Conservation (phyloP, 345 rosid species). For the Lepidium didymum region DNA sequence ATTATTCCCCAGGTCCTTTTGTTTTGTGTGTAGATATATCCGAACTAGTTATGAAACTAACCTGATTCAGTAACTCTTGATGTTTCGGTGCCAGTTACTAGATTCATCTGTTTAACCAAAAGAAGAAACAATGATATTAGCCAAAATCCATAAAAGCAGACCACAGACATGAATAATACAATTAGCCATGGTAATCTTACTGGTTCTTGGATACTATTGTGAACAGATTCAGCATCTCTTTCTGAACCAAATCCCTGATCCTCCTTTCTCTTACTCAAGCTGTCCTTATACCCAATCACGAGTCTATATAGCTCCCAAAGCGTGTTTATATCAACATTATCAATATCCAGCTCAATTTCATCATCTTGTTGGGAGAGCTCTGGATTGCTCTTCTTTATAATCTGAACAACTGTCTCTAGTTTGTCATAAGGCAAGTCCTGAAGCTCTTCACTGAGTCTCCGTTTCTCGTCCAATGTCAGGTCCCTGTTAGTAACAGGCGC, state of each 20-base stretch:
- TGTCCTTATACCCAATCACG: slow-evolving; percentile 45
- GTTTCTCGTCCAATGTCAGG: slow-evolving; percentile 82
- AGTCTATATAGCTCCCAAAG: slow-evolving; percentile 85
- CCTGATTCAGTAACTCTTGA: slow-evolving; percentile 26
- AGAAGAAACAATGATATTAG: slow-evolving; percentile 8
- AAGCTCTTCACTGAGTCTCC: slow-evolving; percentile 58
- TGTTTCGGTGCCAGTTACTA: slow-evolving; percentile 17
- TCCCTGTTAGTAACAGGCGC: slow-evolving; percentile 38
- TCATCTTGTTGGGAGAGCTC: slow-evolving; percentile 73
- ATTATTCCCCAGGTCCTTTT: neutral
- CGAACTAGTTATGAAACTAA: slow-evolving; percentile 5
- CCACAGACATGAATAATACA: neutral
- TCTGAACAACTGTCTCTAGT: slow-evolving; percentile 67
- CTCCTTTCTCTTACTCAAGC: slow-evolving; percentile 42
- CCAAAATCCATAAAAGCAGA: neutral
- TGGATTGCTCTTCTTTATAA: slow-evolving; percentile 73
- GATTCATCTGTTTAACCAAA: slow-evolving; percentile 6
- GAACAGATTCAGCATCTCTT: slow-evolving; percentile 35
- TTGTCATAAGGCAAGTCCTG: slow-evolving; percentile 75
- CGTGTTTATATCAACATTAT: slow-evolving; percentile 64
- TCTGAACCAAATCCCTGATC: slow-evolving; percentile 38
- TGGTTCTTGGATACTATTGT: slow-evolving; percentile 25
- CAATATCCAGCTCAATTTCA: slow-evolving; percentile 92
- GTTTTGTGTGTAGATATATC: neutral
- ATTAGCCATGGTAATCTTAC: slow-evolving; percentile 14